These are phyloP conservation scores for Cercophora scortea DNA, from an alignment of 495 filamentous ascomycete species.

Conservation along the genomic window DNA sequence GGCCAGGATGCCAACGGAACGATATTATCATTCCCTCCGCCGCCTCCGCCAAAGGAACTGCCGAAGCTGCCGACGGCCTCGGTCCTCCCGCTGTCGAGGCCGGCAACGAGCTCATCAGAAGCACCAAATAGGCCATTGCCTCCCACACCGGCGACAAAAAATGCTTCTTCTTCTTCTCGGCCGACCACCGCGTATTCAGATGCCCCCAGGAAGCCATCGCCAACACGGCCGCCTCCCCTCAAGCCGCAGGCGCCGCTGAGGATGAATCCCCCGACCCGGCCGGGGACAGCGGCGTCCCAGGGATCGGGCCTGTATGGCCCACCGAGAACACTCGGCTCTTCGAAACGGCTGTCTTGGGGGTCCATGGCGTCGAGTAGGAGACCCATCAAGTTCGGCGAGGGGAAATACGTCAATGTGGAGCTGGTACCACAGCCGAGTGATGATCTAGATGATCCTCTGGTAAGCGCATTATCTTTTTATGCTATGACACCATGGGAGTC, in stretches of 20 bases:
- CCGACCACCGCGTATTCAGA: slow-evolving; percentile 8
- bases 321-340: slow-evolving; percentile 21
- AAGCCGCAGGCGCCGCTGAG: slow-evolving; percentile 13
- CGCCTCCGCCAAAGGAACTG: slow-evolving; percentile 16
- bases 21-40: slow-evolving; percentile 17
- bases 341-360: slow-evolving; percentile 26
- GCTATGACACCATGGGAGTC: background rate
- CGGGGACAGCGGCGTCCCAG: slow-evolving; percentile 18
- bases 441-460: slow-evolving; percentile 40
- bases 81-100: background rate
- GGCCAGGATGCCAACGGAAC: slow-evolving; percentile 5
- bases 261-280: slow-evolving; percentile 21
- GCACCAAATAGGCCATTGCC: slow-evolving; percentile 24
- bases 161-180: background rate
- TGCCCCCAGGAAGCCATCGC: slow-evolving; percentile 8
- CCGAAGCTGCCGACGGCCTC: slow-evolving; percentile 5
- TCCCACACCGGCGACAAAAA: slow-evolving; percentile 14
- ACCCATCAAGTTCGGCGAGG: slow-evolving; percentile 38
- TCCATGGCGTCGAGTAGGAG: slow-evolving; percentile 26
- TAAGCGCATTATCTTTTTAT: slow-evolving; percentile 10
- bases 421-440: slow-evolving; percentile 43
- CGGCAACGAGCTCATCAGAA: slow-evolving; percentile 6
- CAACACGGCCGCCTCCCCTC: slow-evolving; percentile 14
- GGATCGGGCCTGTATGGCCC: slow-evolving; percentile 1
- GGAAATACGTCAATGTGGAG: slow-evolving; percentile 34